Base-by-base conservation (phyloP, 2,329 filamentous ascomycete species). In the Trichoderma polysporum region DNA sequence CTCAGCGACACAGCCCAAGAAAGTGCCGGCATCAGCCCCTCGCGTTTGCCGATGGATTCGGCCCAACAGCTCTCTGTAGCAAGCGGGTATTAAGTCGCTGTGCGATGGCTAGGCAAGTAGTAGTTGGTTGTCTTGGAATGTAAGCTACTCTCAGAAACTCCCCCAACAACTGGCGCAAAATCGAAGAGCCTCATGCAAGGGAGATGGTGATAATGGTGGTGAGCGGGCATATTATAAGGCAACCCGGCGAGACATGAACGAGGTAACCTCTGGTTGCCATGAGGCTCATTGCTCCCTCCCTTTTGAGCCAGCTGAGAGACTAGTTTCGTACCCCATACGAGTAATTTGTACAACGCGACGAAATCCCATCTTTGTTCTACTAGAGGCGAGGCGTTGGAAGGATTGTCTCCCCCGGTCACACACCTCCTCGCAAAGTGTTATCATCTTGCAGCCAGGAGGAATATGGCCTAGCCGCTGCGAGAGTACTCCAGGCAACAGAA, bases 11-110 rank as follows among this genome's bases (percentile, higher is more conserved):
- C n/a, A 15, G 27, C 22, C 66, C 58, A 64, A 22, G 66, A 52
- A 31, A 64, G 52, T 9, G 60, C 59, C 47, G 60, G 66, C 66
- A 67, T 67, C 41, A 53, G 66, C 39, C 45, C 27, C 31, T 47
- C 19, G 35, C 41, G 53, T 58, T 35, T 35, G 45, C 65, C 49
- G 49, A 50, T 25, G n/a, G 35, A 39, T 25, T 54, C 49, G 37
- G 49, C 49, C 17, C 49, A 53, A 35, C 19, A 31, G 35, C 60
- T 54, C 60, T 54, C 19, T 25, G 39, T 12, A 33, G 13, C 27
- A 22, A n/a, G 15, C n/a, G 60, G 27, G 49, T 15, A 45, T 45
- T 45, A 7, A n/a, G 15, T 63, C n/a, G n/a, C 19, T 31, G 27
- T 54, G 49, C 37, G 29, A 37, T 27, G 9, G 25, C 27, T 45